phyloP scores from a whole-genome alignment of 257 asterid species.

The Primulina huaijiensis region DNA sequence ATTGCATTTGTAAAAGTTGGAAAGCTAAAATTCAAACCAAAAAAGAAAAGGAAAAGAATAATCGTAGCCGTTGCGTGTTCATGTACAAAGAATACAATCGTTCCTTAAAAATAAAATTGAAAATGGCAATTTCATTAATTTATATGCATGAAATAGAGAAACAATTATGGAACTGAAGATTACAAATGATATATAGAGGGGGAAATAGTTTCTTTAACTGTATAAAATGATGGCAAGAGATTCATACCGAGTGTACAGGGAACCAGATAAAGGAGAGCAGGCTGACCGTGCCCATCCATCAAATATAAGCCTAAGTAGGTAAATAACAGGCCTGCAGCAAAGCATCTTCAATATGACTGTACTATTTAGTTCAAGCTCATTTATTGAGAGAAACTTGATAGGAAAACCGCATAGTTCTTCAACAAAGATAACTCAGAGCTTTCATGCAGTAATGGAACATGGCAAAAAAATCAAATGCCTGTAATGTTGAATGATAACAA shows the following conservation, averaged over 20 bases:
- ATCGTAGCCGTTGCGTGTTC: background rate
- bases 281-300: constrained; percentile 95
- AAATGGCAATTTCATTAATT: background rate
- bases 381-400: background rate
- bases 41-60: background rate
- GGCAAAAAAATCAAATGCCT: background rate
- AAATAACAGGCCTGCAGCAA: constrained; percentile 62
- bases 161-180: background rate
- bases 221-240: constrained; percentile 15
- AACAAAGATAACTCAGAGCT: background rate
- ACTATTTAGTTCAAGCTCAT: background rate
- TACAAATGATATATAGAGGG: background rate
- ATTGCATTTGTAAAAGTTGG: background rate
- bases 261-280: constrained; percentile 92
- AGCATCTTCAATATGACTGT: constrained; percentile 15
- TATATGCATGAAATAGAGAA: background rate
- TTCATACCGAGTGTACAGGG: constrained; percentile 83
- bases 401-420: background rate
- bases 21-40: background rate
- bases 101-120: background rate
- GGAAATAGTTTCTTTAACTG: background rate
- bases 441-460: background rate
- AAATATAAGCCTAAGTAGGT: constrained; percentile 81
- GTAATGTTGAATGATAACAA: background rate
- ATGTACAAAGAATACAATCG: background rate